Percentiles rank a stretch among this genome's conserved stretches.
Evolutionary conservation across 1,284 basidiomycete genomes (phyloP).

Genomic region (Salmacisia buchloeana): DNA sequence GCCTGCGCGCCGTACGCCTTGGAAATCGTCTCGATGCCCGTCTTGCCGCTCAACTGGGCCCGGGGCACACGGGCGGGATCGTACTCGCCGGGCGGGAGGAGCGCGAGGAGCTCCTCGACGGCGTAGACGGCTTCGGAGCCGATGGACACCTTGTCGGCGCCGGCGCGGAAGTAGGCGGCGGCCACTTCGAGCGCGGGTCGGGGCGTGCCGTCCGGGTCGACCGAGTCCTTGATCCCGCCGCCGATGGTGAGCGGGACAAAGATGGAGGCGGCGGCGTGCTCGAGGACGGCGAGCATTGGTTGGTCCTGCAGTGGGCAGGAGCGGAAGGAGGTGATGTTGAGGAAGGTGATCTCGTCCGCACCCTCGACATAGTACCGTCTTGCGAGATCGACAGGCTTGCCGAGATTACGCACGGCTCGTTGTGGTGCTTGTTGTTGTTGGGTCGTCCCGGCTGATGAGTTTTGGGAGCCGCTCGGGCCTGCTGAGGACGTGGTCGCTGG

Average conservation of each 20-base stretch:
- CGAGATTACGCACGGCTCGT: slow-evolving; percentile 89
- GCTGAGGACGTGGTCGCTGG: background rate
- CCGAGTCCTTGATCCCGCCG: slow-evolving; percentile 91
- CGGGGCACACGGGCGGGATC: slow-evolving; percentile 30
- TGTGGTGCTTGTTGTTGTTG: background rate
- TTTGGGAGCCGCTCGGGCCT: slow-evolving; percentile 16
- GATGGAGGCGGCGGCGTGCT: slow-evolving; percentile 77
- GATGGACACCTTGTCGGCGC: slow-evolving; percentile 94
- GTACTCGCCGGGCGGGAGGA: slow-evolving; percentile 46
- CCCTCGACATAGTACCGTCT: slow-evolving; percentile 78
- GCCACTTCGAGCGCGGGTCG: slow-evolving; percentile 88
- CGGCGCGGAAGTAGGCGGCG: slow-evolving; percentile 89
- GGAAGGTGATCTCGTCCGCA: slow-evolving; percentile 92
- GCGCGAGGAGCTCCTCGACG: slow-evolving; percentile 69
- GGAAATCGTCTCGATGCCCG: slow-evolving; percentile 90
- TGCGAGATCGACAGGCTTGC: slow-evolving; percentile 91
- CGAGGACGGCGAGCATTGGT: slow-evolving; percentile 94
- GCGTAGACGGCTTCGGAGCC: slow-evolving; percentile 91
- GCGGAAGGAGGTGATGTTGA: slow-evolving; percentile 99
- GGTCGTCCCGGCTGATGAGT: no score
- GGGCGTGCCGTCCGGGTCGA: slow-evolving; percentile 88
- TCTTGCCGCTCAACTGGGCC: slow-evolving; percentile 52
- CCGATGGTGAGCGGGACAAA: slow-evolving; percentile 99
- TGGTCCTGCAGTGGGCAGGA: slow-evolving; percentile 90
- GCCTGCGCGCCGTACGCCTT: slow-evolving; percentile 89